A percentile compares a stretch with the other conserved stretches of the same genome.
Conservation (phyloP, 176 grass and related monocot species). For the Ampelocalamus luodianensis region DNA sequence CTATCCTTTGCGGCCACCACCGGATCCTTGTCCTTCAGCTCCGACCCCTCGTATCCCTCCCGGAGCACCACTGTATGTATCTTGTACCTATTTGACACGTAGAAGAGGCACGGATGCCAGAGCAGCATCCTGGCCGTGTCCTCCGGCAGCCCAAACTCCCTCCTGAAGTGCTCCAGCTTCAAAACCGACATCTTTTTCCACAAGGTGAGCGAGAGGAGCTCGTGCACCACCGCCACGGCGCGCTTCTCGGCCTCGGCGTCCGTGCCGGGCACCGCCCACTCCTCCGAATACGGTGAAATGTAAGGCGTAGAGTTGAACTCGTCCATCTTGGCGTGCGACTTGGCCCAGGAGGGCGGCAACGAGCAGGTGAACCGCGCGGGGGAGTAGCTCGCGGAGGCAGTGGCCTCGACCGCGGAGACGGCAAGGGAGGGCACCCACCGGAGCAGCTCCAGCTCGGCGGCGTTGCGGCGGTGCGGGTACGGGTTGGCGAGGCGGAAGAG, state of each 20-base stretch:
- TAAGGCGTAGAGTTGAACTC: conserved; percentile 87
- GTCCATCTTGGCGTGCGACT: conserved; percentile 61
- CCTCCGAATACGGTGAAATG: conserved; percentile 71
- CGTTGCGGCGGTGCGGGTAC: conserved; percentile 56
- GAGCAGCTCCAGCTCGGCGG: conserved; percentile 76
- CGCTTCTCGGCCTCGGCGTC: conserved; percentile 59
- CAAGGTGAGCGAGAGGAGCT: conserved; percentile 73
- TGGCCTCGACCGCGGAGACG: conserved; percentile 56
- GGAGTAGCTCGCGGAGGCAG: conserved; percentile 12
- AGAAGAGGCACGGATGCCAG: conserved; percentile 79
- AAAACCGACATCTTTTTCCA: conserved; percentile 88
- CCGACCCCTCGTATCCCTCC: conserved; percentile 68
- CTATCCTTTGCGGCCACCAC: conserved; percentile 71
- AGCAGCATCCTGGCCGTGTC: conserved; percentile 64
- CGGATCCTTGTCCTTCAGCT: conserved; percentile 76
- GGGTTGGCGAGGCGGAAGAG: conserved; percentile 78
- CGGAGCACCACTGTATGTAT: conserved; percentile 80
- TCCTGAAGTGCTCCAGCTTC: conserved; percentile 91
- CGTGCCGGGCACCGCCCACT: conserved; percentile 11
- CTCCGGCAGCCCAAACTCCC: conserved; percentile 71
- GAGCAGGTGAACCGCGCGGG: conserved; percentile 66
- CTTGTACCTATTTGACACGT: conserved; percentile 83
- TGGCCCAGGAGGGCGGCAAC: conserved; percentile 65
- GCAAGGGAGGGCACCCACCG: conserved; percentile 70
- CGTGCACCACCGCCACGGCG: conserved; percentile 68